These are phyloP conservation scores for Lophiotrema nucula DNA, from an alignment of 495 filamentous ascomycete species.

Conservation along the genomic window DNA sequence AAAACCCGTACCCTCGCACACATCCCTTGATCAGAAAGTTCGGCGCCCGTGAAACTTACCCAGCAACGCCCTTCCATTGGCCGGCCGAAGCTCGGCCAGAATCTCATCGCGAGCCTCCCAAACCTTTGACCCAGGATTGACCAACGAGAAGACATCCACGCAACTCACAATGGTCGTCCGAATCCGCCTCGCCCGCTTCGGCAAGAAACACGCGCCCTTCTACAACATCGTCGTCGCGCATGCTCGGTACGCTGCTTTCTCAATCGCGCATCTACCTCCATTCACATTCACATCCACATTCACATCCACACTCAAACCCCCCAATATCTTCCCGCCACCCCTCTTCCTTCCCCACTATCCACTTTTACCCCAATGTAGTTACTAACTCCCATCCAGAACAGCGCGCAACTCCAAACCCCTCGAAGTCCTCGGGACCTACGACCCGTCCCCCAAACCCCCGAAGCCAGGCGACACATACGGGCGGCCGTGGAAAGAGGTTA, in stretches of 20 bases:
- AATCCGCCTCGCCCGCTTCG: conserved; percentile 92
- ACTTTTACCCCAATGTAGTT: not conserved
- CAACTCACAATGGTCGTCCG: conserved; percentile 77
- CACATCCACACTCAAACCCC: no score
- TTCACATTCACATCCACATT: no score
- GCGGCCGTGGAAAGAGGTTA: conserved; percentile 80
- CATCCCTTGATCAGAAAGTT: no score
- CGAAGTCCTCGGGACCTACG: conserved; percentile 93
- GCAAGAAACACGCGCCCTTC: conserved; percentile 77
- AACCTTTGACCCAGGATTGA: not conserved
- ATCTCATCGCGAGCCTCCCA: not conserved
- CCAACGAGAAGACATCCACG: not conserved
- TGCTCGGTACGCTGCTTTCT: conserved; percentile 74
- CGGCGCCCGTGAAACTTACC: no score
- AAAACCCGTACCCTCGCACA: no score
- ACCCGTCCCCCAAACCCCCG: conserved; percentile 78
- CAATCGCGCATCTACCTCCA: conserved; percentile 7
- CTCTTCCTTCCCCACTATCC: not conserved
- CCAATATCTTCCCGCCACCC: not conserved
- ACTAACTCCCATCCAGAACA: conserved; percentile 43
- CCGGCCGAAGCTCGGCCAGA: conserved; percentile 13
- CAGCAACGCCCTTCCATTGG: not conserved
- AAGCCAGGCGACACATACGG: conserved; percentile 65
- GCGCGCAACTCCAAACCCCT: conserved; percentile 82
- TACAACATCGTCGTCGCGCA: conserved; percentile 98